A percentile compares a stretch with the other conserved stretches of the same genome.
Evolutionary conservation across 371 early-diverging fungal genomes (phyloP).

Genomic region (Rhizopus microsporus): DNA sequence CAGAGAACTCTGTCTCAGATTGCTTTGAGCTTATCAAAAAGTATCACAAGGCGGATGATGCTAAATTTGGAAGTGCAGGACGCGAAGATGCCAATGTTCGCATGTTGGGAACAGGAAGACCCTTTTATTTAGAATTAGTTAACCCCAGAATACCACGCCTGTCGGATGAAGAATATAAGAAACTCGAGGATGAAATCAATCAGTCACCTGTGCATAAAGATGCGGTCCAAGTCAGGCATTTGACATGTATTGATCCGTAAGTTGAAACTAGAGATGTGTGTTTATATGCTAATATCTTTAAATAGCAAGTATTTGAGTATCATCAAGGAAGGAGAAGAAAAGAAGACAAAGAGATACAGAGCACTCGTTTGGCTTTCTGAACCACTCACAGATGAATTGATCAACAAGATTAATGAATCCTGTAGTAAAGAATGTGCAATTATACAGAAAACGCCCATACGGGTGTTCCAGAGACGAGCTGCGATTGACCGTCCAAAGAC

Average conservation of each 20-base stretch:
- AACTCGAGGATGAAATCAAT: constrained; percentile 62
- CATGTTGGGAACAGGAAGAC: constrained; percentile 93
- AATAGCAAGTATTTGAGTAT: constrained; percentile 48
- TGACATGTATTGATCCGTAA: constrained; percentile 46
- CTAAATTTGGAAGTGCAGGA: constrained; percentile 88
- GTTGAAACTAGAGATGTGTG: neutral
- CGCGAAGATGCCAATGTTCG: constrained; percentile 98
- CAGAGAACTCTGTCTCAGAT: constrained; percentile 84
- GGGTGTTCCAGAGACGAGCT: constrained; percentile 86
- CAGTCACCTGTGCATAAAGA: constrained; percentile 43
- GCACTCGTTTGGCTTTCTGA: constrained; percentile 75
- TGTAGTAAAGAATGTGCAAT: constrained; percentile 59
- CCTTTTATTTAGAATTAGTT: constrained; percentile 88
- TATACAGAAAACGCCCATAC: constrained; percentile 91
- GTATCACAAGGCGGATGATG: constrained; percentile 56
- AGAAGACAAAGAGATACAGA: constrained; percentile 83
- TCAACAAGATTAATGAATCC: constrained; percentile 52
- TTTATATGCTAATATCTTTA: neutral
- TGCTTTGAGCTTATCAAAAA: constrained; percentile 62
- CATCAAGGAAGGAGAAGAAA: constrained; percentile 86
- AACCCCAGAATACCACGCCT: constrained; percentile 66
- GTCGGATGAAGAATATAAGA: constrained; percentile 41
- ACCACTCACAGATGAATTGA: constrained; percentile 52
- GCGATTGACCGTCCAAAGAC: constrained; percentile 73
- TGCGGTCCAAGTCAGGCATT: constrained; percentile 55